Base-by-base conservation (phyloP, 2,329 filamentous ascomycete genomes). In the Gaeumannomyces sp. region DNA sequence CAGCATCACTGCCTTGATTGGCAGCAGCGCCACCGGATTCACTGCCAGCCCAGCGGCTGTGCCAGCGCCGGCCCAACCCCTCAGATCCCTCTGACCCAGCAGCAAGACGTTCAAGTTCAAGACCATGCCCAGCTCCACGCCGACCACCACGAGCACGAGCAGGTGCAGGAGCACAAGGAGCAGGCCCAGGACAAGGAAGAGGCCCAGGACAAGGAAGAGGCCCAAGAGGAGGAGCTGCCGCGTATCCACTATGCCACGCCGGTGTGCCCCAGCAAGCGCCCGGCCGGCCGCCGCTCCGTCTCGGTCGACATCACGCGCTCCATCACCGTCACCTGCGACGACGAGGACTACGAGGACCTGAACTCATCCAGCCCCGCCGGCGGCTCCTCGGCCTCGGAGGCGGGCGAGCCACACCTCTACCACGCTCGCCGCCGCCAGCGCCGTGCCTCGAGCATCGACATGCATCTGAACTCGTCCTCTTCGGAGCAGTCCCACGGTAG, bases 1-100 rank as follows among this genome's bases (percentile, higher is more conserved):
- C n/a, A 59, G 57, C 25, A 59, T 22, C 64, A 70, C 22, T 60
- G 68, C 25, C 58, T 57, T 3, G 68, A 66, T 10, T 66, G 65
- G n/a, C 59, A 67, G 53, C 63, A 57, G 11, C 16, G 1, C 2
- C 57, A 61, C 35, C 35, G 14, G 14, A 16, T 16, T 6, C 10
- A 14, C 4, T 3, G 14, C 14, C 35, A 4, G 65, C 68, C 35
- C 63, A 64, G 16, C 38, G 29, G 22, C 22, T 57, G 56, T 38
- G 59, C 5, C 62, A 60, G 19, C 62, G 5, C 35, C 35, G 35
- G 35, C 14, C 4, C 14, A 16, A 14, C 6, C 35, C 14, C 35
- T 38, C 35, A 38, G 35, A 16, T 38, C 14, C 5, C 5, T 4
- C 35, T 38, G 35, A 38, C 35, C 35, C 14, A 38, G 13, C 35